Base-by-base conservation (phyloP, 768 basidiomycete genomes). In the Daedaleopsis sinensis region DNA sequence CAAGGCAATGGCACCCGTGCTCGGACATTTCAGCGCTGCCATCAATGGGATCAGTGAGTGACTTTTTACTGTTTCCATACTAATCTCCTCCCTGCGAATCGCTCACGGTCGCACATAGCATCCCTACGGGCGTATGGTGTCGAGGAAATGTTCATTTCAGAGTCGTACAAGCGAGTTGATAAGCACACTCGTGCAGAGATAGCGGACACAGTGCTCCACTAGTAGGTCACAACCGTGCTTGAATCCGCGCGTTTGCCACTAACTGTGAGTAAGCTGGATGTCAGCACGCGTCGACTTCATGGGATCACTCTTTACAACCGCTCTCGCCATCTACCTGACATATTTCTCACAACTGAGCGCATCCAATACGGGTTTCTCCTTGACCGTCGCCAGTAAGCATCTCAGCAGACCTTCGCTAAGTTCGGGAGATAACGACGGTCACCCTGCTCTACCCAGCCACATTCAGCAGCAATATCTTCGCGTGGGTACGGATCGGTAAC, bases 81-180 rank as follows among this genome's bases (percentile, higher is more conserved):
- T n/a, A n/a, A n/a, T 10, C n/a, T 27, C 36, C 15, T 35, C 49
- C 13, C 12, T 5, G 1, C 38, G 15, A 23, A 16, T 27, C 13
- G 11, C 35, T 61, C 35, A 62, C 36, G 5, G 2, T 36, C 10
- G 19, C 16, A 11, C 16, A 64, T 66, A 77, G 71, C 74, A 11
- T 82, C 82, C 5, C 83, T 87, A 43, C 77, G 85, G 10, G 85
- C 85, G 1, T 88, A 84, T 62, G 80, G 82, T 16, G 83, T 83
- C 7, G 78, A 86, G 67, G 72, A 72, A 3, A 67, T 73, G 12
- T 84, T 77, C 71, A 76, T 70, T 58, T 50, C 51, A 59, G 77
- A 84, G 63, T 78, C 82, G 5, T 67, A 79, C 52, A 63, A 67
- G 23, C 74, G 82, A 6, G 80, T 84, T 35, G 79, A 87, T 65